A percentile compares a stretch with the other conserved stretches of the same genome.
Evolutionary conservation across 83 land plant species (phyloP).

Genomic region (Thuja plicata): DNA sequence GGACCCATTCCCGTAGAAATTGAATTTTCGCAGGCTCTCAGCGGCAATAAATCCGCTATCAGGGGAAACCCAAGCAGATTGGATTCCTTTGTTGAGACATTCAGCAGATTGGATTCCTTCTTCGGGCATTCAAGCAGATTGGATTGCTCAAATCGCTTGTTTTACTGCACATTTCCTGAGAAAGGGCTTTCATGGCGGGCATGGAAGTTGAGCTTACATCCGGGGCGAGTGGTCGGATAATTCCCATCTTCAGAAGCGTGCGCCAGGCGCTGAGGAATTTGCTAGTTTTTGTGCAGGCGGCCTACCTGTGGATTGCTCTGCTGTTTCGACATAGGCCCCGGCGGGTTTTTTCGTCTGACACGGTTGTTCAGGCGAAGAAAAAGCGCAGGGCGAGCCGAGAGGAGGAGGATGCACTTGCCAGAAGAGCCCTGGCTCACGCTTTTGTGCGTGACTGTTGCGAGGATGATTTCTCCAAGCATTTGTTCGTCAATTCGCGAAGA

Average conservation of each 20-base stretch:
- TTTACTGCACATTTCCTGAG: too few species aligned
- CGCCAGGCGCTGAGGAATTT: constrained; percentile 24
- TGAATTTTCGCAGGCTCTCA: too few species aligned
- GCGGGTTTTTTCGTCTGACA: constrained; percentile 3
- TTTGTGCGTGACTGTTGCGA: background rate
- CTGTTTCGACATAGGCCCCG: background rate
- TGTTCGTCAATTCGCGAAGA: constrained; percentile 36
- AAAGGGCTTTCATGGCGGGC: background rate
- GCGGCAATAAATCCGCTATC: too few species aligned
- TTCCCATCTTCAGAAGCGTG: constrained; percentile 47
- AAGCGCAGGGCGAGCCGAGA: constrained; percentile 16
- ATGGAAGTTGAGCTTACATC: constrained; percentile 49
- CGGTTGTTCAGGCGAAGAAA: constrained; percentile 16
- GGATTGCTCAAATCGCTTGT: too few species aligned
- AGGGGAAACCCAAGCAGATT: too few species aligned
- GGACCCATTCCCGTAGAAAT: too few species aligned
- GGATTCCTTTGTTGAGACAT: too few species aligned
- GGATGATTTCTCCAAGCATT: constrained; percentile 15
- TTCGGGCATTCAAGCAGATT: too few species aligned
- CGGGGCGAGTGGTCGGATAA: constrained; percentile 73
- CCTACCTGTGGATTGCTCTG: constrained; percentile 38
- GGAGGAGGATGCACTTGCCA: constrained; percentile 53
- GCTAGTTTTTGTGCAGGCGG: constrained; percentile 37
- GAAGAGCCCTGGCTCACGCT: constrained; percentile 53
- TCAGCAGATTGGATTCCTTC: too few species aligned